These are phyloP conservation scores for Chrysochromulina parva DNA, from an alignment of 78 protist species.

Conservation along the genomic window DNA sequence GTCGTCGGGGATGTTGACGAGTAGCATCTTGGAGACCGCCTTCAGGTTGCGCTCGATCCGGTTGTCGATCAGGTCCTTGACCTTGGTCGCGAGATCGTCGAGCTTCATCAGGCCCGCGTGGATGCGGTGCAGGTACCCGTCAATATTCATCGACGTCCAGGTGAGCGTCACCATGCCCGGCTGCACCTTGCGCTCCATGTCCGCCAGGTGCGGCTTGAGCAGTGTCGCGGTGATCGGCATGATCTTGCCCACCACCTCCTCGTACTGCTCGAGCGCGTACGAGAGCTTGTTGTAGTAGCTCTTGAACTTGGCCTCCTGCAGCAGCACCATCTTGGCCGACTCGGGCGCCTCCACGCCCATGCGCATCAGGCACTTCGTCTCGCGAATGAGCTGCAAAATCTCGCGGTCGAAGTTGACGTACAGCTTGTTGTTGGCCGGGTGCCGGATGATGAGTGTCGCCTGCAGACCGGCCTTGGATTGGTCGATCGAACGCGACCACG, in stretches of 20 bases:
- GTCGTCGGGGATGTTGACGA: slow-evolving; percentile 58
- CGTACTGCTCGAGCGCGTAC: slow-evolving; percentile 50
- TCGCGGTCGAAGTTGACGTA: slow-evolving; percentile 74
- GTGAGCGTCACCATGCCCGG: slow-evolving; percentile 72
- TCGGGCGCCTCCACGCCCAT: slow-evolving; percentile 72
- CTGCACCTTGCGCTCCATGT: slow-evolving; percentile 46
- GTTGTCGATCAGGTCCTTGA: slow-evolving; percentile 54
- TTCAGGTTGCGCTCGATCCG: slow-evolving; percentile 59
- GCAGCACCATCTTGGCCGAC: slow-evolving; percentile 46
- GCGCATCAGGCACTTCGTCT: slow-evolving; percentile 63
- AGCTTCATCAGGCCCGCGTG: slow-evolving; percentile 35
- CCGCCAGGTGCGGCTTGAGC: slow-evolving; percentile 44
- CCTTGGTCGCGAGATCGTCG: slow-evolving; percentile 41
- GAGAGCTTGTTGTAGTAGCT: slow-evolving; percentile 43
- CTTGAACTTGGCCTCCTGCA: slow-evolving; percentile 72
- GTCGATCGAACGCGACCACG: slow-evolving; percentile 58
- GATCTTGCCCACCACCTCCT: slow-evolving; percentile 26
- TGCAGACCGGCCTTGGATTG: slow-evolving; percentile 55
- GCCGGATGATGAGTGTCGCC: slow-evolving; percentile 69
- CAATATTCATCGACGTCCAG: slow-evolving; percentile 82
- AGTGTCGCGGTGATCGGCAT: slow-evolving; percentile 21
- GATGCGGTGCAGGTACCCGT: slow-evolving; percentile 57
- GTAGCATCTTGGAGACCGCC: slow-evolving; percentile 10
- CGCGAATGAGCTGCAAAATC: slow-evolving; percentile 69
- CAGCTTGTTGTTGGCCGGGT: slow-evolving; percentile 42